phyloP scores from a whole-genome alignment of 1,139 yeast genomes.

The Geotrichum europaeum region DNA sequence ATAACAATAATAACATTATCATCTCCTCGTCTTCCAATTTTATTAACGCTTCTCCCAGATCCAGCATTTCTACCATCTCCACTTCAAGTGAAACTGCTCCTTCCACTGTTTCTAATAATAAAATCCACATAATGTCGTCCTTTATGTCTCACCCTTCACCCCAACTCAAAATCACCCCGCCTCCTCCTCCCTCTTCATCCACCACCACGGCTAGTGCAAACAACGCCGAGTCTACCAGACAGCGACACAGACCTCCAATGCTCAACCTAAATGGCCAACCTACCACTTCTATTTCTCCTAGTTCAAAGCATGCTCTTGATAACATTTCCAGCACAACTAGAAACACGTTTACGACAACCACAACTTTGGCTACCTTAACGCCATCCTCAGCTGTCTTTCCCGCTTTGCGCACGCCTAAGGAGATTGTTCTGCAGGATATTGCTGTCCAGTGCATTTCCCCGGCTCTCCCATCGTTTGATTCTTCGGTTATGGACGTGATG shows the following conservation, averaged over 20 bases:
- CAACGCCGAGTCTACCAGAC: background rate
- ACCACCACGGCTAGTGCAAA: background rate
- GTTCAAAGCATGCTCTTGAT: background rate
- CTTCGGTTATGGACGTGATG: constrained; percentile 15
- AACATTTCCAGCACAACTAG: constrained; percentile 10
- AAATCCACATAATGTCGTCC: background rate
- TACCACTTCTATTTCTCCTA: background rate
- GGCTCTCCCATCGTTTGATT: constrained; percentile 32
- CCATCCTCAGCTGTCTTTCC: constrained; percentile 13
- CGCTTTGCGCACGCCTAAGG: constrained; percentile 31
- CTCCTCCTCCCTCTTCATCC: constrained; percentile 1
- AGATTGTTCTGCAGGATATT: constrained; percentile 31
- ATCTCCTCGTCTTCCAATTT: background rate
- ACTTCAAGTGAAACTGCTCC: background rate
- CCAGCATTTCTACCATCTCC: background rate
- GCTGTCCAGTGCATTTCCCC: constrained; percentile 40
- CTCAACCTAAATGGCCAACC: constrained; percentile 12
- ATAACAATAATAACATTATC: background rate
- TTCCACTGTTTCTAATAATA: background rate
- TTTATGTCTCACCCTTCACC: background rate
- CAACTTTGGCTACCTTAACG: constrained; percentile 11
- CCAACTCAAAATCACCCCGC: background rate
- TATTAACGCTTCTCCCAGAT: background rate
- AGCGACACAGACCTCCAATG: constrained; percentile 19
- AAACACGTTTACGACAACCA: constrained; percentile 11